Evolutionary conservation across 805 yeast genomes (phyloP), one percentile per base, ranked within the genome.

Genomic region (Kodamaea sagamina): DNA sequence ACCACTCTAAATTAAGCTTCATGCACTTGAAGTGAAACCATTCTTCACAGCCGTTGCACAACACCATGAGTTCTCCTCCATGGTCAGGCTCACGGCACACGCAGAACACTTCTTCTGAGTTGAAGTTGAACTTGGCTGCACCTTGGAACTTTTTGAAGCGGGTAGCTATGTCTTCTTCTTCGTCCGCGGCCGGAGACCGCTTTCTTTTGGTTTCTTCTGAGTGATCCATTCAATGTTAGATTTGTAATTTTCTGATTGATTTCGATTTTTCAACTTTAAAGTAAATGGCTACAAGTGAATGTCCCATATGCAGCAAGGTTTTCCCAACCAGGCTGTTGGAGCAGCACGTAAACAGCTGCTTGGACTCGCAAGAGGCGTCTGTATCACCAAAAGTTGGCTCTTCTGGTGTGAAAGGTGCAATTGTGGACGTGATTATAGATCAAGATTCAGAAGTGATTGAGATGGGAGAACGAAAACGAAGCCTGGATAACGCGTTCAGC

Each of bases 1-100:
- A 72, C 54, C 74, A 75, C 42, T 68, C 63, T 6, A 58, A 59
- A 40, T 81, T 72, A 27, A 89, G 58, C 41, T 73, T 74, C 74
- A 89, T 78, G 59, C 97, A 90, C 36, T 66, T 68, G 62, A 89
- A 87, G 63, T 90, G 97, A 58, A 75, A 90, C 97, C 97, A 90
- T 46, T 88, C 96, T 55, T 89, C 96, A 63, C 97, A 90, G 4
- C 88, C 90, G 59, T 89, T 97, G 59, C 97, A 89, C 0, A 86
- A 88, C n/a, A 90, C 85, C 97, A 90, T 90, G 58, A 89, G 66
- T 45, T 79, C 82, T 2, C 73, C 74, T 1, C 90, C 93, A 46
- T 75, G 72, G 54, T 90, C 97, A 0, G 89, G 84, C 47, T 75
- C 76, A 28, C 93, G 73, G 59, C 97, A 89, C 0, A 82, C 64